Base-by-base conservation (phyloP, 192 early-diverging fungal genomes). In the Podila verticillata region DNA sequence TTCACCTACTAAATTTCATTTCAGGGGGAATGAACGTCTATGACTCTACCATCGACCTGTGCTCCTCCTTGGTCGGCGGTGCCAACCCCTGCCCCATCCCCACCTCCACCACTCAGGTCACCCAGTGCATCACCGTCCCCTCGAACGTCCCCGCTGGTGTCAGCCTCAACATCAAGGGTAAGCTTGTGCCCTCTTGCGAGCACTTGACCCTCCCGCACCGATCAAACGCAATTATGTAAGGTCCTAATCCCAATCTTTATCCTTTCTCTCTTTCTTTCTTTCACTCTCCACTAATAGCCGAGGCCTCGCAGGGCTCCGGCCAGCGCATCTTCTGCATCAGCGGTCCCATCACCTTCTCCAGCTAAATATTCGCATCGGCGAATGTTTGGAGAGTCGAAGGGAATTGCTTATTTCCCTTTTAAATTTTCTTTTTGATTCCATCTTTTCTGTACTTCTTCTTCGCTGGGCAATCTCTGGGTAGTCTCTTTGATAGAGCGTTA, bases 71-170 rank as follows among this genome's bases (percentile, higher is more conserved):
- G 57, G 77, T 56, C 35, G 61, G 61, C 17, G 60, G 77, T 51
- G 56, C 70, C 61, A 80, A 71, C 56, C 70, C 77, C 48, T 80
- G 77, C 70, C 77, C 77, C 68, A 72, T 80, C 57, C 26, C 65
- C 28, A 63, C 65, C 24, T 60, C 61, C 66, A 36, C 61, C 66
- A 68, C 28, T 51, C 20, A 32, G 36, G 69, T 80, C 22, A 80
- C 69, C 54, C 31, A 72, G 26, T 80, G 77, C 70, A 68, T 80
- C 35, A 59, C 34, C 19, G 77, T 80, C 35, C 77, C 77, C 59
- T 72, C 69, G 30, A 68, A 72, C 51, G 77, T 80, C 66, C 77
- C 77, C 48, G 32, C 77, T 20, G 70, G 70, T 32, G 44, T 80
- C 61, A 47, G 44, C 28, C 12, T 80, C 29, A 72, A 32, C 70